Conservation (phyloP, 2,329 filamentous ascomycete genomes). For the Monilinia vaccinii-corymbosi region DNA sequence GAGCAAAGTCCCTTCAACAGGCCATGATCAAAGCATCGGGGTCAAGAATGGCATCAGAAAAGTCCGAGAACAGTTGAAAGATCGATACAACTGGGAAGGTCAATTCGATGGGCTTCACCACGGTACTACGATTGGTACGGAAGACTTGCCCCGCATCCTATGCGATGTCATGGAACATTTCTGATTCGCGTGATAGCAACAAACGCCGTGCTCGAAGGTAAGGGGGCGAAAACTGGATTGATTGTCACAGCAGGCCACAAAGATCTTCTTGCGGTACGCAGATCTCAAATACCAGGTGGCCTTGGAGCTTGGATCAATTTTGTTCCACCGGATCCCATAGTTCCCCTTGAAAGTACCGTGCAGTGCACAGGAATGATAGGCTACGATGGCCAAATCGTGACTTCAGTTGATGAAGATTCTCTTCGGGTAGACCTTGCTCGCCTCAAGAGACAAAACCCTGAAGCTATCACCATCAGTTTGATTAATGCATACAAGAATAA, state of each 20-base stretch:
- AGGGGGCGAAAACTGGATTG: background rate
- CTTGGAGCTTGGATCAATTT: constrained; percentile 1
- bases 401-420: background rate
- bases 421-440: background rate
- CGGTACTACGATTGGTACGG: constrained; percentile 2
- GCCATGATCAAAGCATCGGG: background rate
- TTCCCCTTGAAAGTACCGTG: background rate
- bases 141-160: background rate
- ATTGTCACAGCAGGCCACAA: background rate
- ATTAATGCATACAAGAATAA: background rate
- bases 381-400: background rate
- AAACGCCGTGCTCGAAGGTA: background rate
- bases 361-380: background rate
- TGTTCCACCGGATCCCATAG: background rate
- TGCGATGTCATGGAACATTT: background rate
- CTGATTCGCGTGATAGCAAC: background rate
- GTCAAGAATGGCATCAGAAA: constrained; percentile 1
- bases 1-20: background rate
- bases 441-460: background rate
- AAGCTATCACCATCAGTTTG: constrained; percentile 5
- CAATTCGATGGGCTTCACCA: constrained; percentile 1
- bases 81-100: background rate
- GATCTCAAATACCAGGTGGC: background rate
- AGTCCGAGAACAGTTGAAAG: background rate
- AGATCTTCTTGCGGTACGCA: background rate